Conservation (phyloP, 2,329 filamentous ascomycete genomes). For the Penicillium sp. region DNA sequence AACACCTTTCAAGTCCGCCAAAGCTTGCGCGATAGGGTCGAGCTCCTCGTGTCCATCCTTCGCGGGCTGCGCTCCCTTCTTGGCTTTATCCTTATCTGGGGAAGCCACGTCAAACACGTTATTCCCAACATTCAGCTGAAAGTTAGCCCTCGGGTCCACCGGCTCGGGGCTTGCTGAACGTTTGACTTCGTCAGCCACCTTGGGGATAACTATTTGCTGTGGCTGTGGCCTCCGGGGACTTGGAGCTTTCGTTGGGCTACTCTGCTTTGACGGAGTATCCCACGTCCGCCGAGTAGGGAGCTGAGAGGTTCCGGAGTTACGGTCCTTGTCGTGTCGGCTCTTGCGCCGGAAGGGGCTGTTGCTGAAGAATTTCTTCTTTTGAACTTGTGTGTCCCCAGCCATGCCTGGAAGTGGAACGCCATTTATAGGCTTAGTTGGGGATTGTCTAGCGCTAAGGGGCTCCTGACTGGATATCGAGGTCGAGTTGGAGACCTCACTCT, state of each 20-base stretch:
- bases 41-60: slow-evolving; percentile 62
- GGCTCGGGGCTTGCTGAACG: slow-evolving; percentile 73
- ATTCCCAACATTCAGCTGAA: slow-evolving; percentile 91
- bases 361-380: slow-evolving; percentile 82
- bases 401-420: slow-evolving; percentile 48
- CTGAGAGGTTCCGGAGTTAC: slow-evolving; percentile 42
- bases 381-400: slow-evolving; percentile 68
- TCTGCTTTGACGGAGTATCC: slow-evolving; percentile 51
- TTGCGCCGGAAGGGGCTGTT: slow-evolving; percentile 92
- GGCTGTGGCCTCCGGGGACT: slow-evolving; percentile 18
- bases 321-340: slow-evolving; percentile 77
- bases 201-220: slow-evolving; percentile 14
- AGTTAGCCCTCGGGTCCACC: slow-evolving; percentile 87
- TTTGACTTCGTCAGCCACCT: slow-evolving; percentile 26
- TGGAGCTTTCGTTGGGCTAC: slow-evolving; percentile 51
- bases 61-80: slow-evolving; percentile 43
- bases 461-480: slow-evolving; percentile 89
- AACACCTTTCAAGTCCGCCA: slow-evolving; percentile 90
- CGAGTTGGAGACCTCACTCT: slow-evolving; percentile 87
- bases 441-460: slow-evolving; percentile 72
- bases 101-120: slow-evolving; percentile 94
- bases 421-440: slow-evolving; percentile 68
- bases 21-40: slow-evolving; percentile 88
- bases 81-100: slow-evolving; percentile 66
- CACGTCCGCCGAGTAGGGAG: slow-evolving; percentile 58